Base-by-base conservation (phyloP, 2,329 filamentous ascomycete species). In the Aspergillus neotritici region DNA sequence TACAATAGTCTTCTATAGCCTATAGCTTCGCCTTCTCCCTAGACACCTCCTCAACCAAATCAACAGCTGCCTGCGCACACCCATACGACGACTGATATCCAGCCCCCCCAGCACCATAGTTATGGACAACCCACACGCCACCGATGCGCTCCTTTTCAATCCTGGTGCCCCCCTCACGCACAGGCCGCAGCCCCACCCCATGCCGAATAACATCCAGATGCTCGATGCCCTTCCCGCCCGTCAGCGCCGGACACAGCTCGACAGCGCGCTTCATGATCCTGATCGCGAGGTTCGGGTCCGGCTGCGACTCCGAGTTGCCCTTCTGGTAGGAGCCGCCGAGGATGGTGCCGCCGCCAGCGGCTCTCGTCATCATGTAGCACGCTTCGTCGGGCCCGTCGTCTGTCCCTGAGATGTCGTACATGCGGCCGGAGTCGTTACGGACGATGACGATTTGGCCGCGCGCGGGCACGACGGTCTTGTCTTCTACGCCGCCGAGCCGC, bases 401-500 rank as follows among this genome's bases (percentile, higher is more conserved):
- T 1, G 81, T 84, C 33, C 86, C 84, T 6, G 83, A 87, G 11
- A 78, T 73, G 6, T 75, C 75, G 37, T 78, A 63, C 85, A 93
- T 90, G 30, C 77, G 69, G 10, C 76, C 77, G 1, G 80, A 76
- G 57, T 84, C 80, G 65, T 94, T 94, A 37, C 87, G 73, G 15
- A 94, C 87, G 0, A 94, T 61, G 0, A 93, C 85, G 7, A 86
- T 80, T 66, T 96, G 90, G 2, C 88, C 91, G 5, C 91, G 79
- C 1, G 79, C 82, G 0, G 91, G 89, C 35, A 80, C 74, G 48
- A 96, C 76, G 1, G 73, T 75, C 41, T 67, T 63, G 60, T 96
- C 91, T 66, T 80, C 73, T 0, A 96, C 89, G 31, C 91, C 91
- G 4, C 86, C 87, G 2, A 96, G 79, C 44, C 75, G 80, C 21